Conservation (phyloP, 257 asterid genomes). For the Solanum pimpinellifolium region DNA sequence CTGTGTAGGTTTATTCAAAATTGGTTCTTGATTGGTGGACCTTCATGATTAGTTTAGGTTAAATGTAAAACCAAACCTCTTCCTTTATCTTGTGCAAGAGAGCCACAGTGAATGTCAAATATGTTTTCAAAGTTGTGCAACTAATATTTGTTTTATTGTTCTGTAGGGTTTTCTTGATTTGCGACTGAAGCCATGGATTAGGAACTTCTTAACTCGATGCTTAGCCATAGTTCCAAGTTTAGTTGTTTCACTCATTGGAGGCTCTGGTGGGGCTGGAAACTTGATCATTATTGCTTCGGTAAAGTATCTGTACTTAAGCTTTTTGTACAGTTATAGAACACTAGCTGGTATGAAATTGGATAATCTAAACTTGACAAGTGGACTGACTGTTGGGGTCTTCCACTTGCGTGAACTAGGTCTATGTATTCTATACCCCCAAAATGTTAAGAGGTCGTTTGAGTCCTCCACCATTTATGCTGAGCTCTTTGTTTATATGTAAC, state of each 20-base stretch:
- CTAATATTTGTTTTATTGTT: background rate
- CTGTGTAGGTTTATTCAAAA: background rate
- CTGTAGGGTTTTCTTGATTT: constrained; percentile 84
- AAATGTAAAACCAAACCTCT: background rate
- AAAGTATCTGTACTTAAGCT: background rate
- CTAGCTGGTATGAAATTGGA: background rate
- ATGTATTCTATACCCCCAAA: background rate
- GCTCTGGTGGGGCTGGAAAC: constrained; percentile 82
- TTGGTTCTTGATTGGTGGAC: background rate
- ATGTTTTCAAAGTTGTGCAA: background rate
- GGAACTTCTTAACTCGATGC: constrained; percentile 79
- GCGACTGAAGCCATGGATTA: constrained; percentile 81
- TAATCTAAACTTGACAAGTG: background rate
- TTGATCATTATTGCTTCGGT: constrained; percentile 87
- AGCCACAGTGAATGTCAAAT: background rate
- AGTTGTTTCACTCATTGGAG: constrained; percentile 72
- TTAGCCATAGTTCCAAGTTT: constrained; percentile 90
- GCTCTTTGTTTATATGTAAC: background rate
- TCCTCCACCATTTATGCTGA: background rate
- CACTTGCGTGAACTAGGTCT: background rate
- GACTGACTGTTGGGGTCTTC: background rate
- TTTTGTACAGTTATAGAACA: background rate
- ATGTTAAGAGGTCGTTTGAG: background rate
- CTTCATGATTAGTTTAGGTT: background rate
- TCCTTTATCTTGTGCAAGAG: background rate